phyloP scores from a whole-genome alignment of 306 rosid genomes.

The Hippophae gyantsensis region DNA sequence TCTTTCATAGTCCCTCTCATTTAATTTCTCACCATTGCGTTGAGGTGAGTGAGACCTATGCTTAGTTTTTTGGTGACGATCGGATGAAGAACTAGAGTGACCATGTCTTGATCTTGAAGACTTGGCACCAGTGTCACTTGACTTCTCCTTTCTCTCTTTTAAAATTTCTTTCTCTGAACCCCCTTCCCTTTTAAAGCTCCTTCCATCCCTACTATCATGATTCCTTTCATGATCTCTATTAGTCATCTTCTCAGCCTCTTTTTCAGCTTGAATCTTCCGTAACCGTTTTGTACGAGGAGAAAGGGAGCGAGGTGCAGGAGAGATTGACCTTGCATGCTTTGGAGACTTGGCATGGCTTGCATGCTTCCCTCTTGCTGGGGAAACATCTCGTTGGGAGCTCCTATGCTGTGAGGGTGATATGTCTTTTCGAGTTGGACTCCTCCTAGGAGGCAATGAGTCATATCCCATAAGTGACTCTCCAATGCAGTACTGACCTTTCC shows the following conservation, averaged over 20 bases:
- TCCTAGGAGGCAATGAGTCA: constrained; percentile 8
- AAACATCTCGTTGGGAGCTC: constrained; percentile 16
- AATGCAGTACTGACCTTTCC: constrained; percentile 8
- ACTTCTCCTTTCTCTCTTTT: constrained; percentile 43
- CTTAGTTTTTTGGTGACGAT: constrained; percentile 34
- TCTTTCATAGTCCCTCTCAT: constrained; percentile 14
- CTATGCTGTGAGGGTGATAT: constrained; percentile 34
- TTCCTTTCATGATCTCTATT: constrained; percentile 24
- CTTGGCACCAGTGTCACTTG: constrained; percentile 25
- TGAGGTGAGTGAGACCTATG: constrained; percentile 49
- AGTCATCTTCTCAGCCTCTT: constrained; percentile 18
- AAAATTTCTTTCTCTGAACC: constrained; percentile 38
- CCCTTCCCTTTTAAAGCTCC: constrained; percentile 28
- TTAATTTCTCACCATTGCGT: background rate
- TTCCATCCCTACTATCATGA: constrained; percentile 18
- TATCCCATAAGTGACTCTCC: constrained; percentile 17
- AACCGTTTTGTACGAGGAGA: constrained; percentile 52
- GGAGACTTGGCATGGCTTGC: constrained; percentile 19
- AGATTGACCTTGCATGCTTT: constrained; percentile 19
- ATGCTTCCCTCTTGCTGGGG: constrained; percentile 26
- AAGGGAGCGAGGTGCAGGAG: constrained; percentile 36
- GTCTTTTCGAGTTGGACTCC: constrained; percentile 27
- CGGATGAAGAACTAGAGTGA: constrained; percentile 34
- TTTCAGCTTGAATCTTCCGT: constrained; percentile 36
- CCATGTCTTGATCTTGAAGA: constrained; percentile 53